Evolutionary conservation across 2,329 filamentous ascomycete species (phyloP).

Genomic region (Clarireedia monteithiana): DNA sequence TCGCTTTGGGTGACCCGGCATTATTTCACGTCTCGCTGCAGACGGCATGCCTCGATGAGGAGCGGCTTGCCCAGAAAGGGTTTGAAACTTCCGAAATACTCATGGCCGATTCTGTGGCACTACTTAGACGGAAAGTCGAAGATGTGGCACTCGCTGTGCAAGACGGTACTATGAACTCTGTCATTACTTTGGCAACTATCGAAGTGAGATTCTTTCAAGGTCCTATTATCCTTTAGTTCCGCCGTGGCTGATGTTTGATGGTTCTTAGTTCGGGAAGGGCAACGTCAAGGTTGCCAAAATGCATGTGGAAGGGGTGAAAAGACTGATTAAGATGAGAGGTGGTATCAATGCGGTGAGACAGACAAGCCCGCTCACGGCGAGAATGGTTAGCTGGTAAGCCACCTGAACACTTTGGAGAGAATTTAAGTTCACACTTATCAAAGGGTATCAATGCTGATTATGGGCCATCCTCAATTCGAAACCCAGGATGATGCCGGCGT

Average conservation of each 20-base stretch:
- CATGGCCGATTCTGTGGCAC: conserved; percentile 48
- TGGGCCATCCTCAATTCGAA: conserved; percentile 43
- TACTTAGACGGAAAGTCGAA: conserved; percentile 43
- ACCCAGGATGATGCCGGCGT: conserved; percentile 41
- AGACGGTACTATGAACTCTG: conserved; percentile 37
- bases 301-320: conserved; percentile 20
- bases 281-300: conserved; percentile 33
- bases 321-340: conserved; percentile 18
- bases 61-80: conserved; percentile 42
- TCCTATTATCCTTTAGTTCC: too few relatives aligned
- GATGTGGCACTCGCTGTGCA: conserved; percentile 40
- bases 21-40: conserved; percentile 52
- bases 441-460: conserved; percentile 52
- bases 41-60: conserved; percentile 49
- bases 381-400: conserved; percentile 22
- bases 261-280: too few relatives aligned
- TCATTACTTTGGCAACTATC: too few relatives aligned
- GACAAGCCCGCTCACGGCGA: conserved; percentile 19
- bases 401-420: not conserved
- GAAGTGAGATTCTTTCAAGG: too few relatives aligned
- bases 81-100: conserved; percentile 46
- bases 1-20: conserved; percentile 46
- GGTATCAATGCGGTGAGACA: conserved; percentile 14
- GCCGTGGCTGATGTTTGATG: too few relatives aligned
- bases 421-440: not conserved